phyloP scores from a whole-genome alignment of 768 basidiomycete genomes.

The Suillus bovinus region DNA sequence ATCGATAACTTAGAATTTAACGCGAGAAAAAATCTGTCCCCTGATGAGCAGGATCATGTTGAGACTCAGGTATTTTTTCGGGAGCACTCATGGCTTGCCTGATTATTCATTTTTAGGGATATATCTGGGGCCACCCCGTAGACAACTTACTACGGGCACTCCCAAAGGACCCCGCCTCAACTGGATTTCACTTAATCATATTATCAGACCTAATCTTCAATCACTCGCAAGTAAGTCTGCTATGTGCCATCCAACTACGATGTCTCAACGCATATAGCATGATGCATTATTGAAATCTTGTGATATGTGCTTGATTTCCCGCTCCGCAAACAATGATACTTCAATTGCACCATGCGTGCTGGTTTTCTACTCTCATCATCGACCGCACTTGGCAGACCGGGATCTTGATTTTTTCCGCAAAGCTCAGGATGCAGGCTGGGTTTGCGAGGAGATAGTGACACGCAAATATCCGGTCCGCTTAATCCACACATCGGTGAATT shows the following conservation, averaged over 20 bases:
- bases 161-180: conserved; percentile 20
- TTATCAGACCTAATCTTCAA: conserved; percentile 95
- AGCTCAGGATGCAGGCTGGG: conserved; percentile 67
- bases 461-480: conserved; percentile 59
- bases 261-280: conserved; percentile 50
- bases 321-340: conserved; percentile 21
- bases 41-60: conserved; percentile 18
- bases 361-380: conserved; percentile 89
- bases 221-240: conserved; percentile 73
- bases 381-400: conserved; percentile 77
- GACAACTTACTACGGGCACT: conserved; percentile 29
- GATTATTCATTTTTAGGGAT: conserved; percentile 50
- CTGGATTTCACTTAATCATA: conserved; percentile 76
- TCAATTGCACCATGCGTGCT: conserved; percentile 47
- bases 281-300: conserved; percentile 79
- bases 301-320: conserved; percentile 40
- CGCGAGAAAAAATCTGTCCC: conserved; percentile 53
- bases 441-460: conserved; percentile 66
- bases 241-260: background rate
- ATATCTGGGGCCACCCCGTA: conserved; percentile 75
- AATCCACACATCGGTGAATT: background rate
- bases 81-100: conserved; percentile 18
- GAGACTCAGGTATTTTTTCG: conserved; percentile 37
- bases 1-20: conserved; percentile 78
- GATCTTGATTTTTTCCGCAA: conserved; percentile 82